Conservation (phyloP, 331 rosid species). For the Acacia concinna region DNA sequence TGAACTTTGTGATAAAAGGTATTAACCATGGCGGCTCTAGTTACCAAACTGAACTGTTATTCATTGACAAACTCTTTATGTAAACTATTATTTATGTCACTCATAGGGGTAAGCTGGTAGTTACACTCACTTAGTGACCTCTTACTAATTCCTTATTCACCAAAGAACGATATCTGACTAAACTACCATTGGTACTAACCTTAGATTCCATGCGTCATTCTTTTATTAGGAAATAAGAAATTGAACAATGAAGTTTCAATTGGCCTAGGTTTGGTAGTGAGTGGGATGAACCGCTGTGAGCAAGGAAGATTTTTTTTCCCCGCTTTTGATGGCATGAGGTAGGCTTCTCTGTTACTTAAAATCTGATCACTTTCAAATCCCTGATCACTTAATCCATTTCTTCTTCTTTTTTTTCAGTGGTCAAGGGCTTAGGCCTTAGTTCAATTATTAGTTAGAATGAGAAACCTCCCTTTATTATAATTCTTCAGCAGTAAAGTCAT, state of each 20-base stretch:
- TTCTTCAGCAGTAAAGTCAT: neutral
- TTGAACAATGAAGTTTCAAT: neutral
- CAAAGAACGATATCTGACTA: neutral
- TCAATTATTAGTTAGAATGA: neutral
- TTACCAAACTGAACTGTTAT: neutral
- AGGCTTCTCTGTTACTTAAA: neutral
- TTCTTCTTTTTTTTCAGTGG: neutral
- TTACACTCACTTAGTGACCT: neutral
- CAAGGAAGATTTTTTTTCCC: neutral
- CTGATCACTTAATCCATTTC: neutral
- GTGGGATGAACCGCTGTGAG: neutral
- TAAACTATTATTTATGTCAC: neutral
- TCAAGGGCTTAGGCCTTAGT: neutral
- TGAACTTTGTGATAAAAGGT: neutral
- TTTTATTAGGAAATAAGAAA: neutral
- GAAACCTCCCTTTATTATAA: neutral
- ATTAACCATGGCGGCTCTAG: neutral
- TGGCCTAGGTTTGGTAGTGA: neutral
- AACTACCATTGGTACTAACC: neutral
- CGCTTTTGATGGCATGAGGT: too few species aligned
- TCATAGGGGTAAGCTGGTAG: neutral
- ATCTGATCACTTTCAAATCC: neutral
- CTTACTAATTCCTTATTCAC: neutral
- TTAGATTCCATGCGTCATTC: neutral
- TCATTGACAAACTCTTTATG: neutral